phyloP scores from a whole-genome alignment of 1,284 basidiomycete species.

The Inonotus obliquus region DNA sequence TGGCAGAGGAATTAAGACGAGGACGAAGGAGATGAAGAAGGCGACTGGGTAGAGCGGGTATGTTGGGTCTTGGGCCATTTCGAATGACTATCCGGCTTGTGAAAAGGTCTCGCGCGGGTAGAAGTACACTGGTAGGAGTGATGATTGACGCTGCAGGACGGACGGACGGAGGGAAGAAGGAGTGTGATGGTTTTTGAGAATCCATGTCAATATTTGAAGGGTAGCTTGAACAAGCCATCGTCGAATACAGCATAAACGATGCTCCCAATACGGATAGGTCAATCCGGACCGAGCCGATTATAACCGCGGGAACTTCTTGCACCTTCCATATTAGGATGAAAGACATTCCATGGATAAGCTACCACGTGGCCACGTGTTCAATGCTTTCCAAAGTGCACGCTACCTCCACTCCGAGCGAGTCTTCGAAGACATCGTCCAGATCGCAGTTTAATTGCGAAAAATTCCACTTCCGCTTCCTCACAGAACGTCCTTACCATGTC shows the following conservation, averaged over 20 bases:
- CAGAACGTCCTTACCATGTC: too few relatives aligned
- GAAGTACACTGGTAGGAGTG: background rate
- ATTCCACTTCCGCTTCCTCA: too few relatives aligned
- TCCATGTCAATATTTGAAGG: slow-evolving; percentile 17
- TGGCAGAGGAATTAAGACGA: slow-evolving; percentile 23
- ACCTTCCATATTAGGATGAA: background rate
- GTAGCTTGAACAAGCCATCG: slow-evolving; percentile 2
- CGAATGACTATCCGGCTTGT: background rate
- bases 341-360: background rate
- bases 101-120: background rate
- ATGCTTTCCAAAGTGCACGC: background rate
- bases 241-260: slow-evolving; percentile 12
- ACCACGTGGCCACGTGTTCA: background rate
- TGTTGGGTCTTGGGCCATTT: slow-evolving; percentile 10
- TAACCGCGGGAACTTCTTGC: background rate
- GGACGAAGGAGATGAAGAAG: slow-evolving; percentile 25
- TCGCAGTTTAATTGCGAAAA: too few relatives aligned
- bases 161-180: slow-evolving; percentile 1
- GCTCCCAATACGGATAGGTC: background rate
- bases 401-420: background rate
- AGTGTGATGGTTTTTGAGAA: slow-evolving; percentile 2
- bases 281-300: background rate
- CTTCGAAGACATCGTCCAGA: too few relatives aligned
- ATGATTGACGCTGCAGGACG: background rate
- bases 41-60: slow-evolving; percentile 23